Evolutionary conservation across 345 rosid genomes (phyloP).

Genomic region (Eutrema japonicum): DNA sequence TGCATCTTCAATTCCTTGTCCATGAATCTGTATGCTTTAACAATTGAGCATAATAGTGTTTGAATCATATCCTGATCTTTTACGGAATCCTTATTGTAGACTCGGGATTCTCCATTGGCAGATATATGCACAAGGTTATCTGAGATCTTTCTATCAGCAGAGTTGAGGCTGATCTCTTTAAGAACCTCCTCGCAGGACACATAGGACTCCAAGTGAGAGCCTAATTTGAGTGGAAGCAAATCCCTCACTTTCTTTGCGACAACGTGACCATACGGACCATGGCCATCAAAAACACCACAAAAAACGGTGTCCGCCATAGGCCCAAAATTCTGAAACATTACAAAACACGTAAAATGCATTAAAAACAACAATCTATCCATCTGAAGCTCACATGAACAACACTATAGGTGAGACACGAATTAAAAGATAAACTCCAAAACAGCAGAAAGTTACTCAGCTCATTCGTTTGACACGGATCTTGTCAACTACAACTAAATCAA

Average conservation of each 20-base stretch:
- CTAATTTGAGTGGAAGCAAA: conserved; percentile 79
- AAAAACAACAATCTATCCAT: conserved; percentile 1
- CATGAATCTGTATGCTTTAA: conserved; percentile 78
- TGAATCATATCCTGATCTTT: conserved; percentile 59
- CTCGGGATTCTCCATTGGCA: conserved; percentile 68
- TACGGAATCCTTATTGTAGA: conserved; percentile 53
- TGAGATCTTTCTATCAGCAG: conserved; percentile 54
- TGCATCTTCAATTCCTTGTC: conserved; percentile 89
- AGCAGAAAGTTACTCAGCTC: not conserved
- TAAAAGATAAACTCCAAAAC: conserved; percentile 12
- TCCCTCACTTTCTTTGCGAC: conserved; percentile 96
- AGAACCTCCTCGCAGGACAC: conserved; percentile 60
- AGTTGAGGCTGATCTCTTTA: conserved; percentile 65
- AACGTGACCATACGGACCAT: conserved; percentile 95
- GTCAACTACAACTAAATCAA: not conserved
- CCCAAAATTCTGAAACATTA: conserved; percentile 75
- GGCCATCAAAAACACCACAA: conserved; percentile 99
- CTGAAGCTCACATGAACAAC: conserved; percentile 6
- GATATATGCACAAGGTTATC: conserved; percentile 65
- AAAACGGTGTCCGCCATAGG: conserved; percentile 77
- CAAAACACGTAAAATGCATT: not conserved
- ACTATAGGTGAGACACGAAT: not conserved
- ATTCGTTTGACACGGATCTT: not conserved
- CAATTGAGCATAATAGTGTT: conserved; percentile 63
- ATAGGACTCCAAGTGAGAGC: conserved; percentile 71